phyloP scores from a whole-genome alignment of 768 basidiomycete genomes.

The Mycena venus region DNA sequence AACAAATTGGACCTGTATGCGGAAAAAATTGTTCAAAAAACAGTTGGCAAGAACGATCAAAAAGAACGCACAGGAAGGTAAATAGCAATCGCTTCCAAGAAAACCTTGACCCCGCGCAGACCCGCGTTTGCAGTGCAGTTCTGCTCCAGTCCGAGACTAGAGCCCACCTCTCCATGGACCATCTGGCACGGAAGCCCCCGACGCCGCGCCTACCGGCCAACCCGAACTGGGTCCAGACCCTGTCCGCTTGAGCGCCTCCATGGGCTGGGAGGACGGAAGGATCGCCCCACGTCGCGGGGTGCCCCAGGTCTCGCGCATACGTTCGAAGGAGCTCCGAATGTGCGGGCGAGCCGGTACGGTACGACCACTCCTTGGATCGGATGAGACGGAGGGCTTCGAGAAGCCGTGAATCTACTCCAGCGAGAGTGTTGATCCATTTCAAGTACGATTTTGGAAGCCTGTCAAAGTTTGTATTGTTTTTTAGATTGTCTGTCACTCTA shows the following conservation, averaged over 20 bases:
- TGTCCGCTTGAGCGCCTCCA: constrained; percentile 67
- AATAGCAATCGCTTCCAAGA: constrained; percentile 72
- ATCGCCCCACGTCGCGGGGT: constrained; percentile 74
- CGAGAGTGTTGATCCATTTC: constrained; percentile 83
- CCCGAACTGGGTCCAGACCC: constrained; percentile 68
- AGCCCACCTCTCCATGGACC: constrained; percentile 72
- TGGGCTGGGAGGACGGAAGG: constrained; percentile 70
- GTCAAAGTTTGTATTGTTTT: constrained; percentile 6
- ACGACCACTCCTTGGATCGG: constrained; percentile 72
- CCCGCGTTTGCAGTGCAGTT: constrained; percentile 74
- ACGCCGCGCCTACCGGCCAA: constrained; percentile 65
- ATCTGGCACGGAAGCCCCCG: constrained; percentile 80
- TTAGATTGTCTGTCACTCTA: constrained; percentile 8
- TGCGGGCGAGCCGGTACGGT: constrained; percentile 56
- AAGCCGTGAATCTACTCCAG: constrained; percentile 74
- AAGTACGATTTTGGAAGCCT: constrained; percentile 78
- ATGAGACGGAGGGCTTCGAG: constrained; percentile 66
- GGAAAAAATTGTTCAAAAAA: background rate
- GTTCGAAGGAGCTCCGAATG: constrained; percentile 57
- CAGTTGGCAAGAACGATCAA: background rate
- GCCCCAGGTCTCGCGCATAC: constrained; percentile 69
- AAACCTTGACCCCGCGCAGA: constrained; percentile 68
- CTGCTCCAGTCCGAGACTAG: constrained; percentile 58
- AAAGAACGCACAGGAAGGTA: constrained; percentile 75
- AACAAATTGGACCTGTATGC: constrained; percentile 78